A percentile compares a stretch with the other conserved stretches of the same genome.
Conservation (phyloP, 2,329 filamentous ascomycete genomes). For the Neodidymelliopsis sp. region DNA sequence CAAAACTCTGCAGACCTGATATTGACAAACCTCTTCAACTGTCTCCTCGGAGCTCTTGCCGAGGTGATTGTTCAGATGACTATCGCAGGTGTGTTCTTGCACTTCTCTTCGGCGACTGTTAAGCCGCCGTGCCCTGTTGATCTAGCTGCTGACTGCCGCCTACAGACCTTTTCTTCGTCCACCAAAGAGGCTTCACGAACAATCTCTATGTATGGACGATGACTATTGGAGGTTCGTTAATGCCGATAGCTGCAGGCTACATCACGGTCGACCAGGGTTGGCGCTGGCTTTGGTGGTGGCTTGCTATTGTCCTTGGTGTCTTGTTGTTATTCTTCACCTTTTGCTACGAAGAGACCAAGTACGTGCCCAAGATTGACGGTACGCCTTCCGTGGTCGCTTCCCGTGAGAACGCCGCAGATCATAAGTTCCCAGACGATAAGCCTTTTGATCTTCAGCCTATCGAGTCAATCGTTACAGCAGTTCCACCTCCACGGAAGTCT, state of each 20-base stretch:
- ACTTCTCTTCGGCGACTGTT: too few species aligned
- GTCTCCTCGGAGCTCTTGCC: slow-evolving; percentile 54
- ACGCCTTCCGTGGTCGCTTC: not conserved
- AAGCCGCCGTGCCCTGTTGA: too few species aligned
- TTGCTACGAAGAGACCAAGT: slow-evolving; percentile 51
- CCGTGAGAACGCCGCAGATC: not conserved
- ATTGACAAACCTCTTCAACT: slow-evolving; percentile 53
- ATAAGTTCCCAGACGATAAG: slow-evolving; percentile 2
- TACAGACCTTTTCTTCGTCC: slow-evolving; percentile 57
- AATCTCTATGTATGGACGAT: slow-evolving; percentile 54
- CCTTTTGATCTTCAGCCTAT: slow-evolving; percentile 7
- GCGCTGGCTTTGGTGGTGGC: slow-evolving; percentile 62
- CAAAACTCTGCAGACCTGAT: slow-evolving; percentile 54
- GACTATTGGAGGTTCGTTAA: slow-evolving; percentile 48
- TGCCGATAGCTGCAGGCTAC: slow-evolving; percentile 52
- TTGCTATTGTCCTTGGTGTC: slow-evolving; percentile 11
- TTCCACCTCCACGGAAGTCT: slow-evolving; percentile 5
- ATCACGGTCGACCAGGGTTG: slow-evolving; percentile 55
- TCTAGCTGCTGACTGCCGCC: not conserved
- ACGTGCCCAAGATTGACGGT: slow-evolving; percentile 20
- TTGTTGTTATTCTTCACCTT: slow-evolving; percentile 53
- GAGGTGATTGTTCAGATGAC: slow-evolving; percentile 59
- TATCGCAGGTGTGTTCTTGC: slow-evolving; percentile 41
- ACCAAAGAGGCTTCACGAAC: slow-evolving; percentile 58
- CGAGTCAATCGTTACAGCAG: slow-evolving; percentile 3